Percentiles rank a stretch among this genome's conserved stretches.
phyloP scores from a whole-genome alignment of 1,139 yeast genomes.

The Diutina neorugosa region DNA sequence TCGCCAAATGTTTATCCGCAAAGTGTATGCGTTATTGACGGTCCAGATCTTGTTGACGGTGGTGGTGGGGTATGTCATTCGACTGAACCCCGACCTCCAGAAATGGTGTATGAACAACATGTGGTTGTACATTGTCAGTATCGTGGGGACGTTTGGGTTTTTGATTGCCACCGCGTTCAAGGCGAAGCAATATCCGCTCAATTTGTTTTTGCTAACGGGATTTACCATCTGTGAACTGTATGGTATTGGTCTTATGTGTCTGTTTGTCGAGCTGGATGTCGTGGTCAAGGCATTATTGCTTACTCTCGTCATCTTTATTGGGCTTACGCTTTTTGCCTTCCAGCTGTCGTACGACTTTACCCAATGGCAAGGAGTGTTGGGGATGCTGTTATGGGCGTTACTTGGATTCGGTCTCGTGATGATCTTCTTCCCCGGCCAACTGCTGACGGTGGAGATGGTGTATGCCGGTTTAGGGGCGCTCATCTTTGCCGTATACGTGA shows the following conservation, averaged over 20 bases:
- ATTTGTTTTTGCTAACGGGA: slow-evolving; percentile 42
- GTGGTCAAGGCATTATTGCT: slow-evolving; percentile 63
- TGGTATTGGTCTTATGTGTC: slow-evolving; percentile 55
- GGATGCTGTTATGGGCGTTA: slow-evolving; percentile 52
- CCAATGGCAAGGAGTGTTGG: slow-evolving; percentile 56
- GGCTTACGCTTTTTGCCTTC: slow-evolving; percentile 65
- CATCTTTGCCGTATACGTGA: slow-evolving; percentile 58
- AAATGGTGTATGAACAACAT: slow-evolving; percentile 48
- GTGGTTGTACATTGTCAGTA: slow-evolving; percentile 48
- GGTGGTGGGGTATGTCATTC: slow-evolving; percentile 43
- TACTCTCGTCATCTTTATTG: slow-evolving; percentile 59
- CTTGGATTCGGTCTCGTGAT: slow-evolving; percentile 64
- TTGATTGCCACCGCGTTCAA: slow-evolving; percentile 48
- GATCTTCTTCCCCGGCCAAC: slow-evolving; percentile 51
- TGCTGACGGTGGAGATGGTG: slow-evolving; percentile 41
- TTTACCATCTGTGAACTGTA: slow-evolving; percentile 73
- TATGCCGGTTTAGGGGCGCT: slow-evolving; percentile 68
- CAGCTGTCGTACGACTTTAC: slow-evolving; percentile 77
- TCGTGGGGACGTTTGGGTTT: slow-evolving; percentile 49
- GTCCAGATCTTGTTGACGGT: slow-evolving; percentile 55
- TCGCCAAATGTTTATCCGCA: slow-evolving; percentile 65
- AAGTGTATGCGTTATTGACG: slow-evolving; percentile 64
- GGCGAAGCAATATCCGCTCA: slow-evolving; percentile 53
- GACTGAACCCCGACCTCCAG: slow-evolving; percentile 34
- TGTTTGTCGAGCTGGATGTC: slow-evolving; percentile 50